Conservation (phyloP, 2,329 filamentous ascomycete species). For the Aspergillus spinulosporus region DNA sequence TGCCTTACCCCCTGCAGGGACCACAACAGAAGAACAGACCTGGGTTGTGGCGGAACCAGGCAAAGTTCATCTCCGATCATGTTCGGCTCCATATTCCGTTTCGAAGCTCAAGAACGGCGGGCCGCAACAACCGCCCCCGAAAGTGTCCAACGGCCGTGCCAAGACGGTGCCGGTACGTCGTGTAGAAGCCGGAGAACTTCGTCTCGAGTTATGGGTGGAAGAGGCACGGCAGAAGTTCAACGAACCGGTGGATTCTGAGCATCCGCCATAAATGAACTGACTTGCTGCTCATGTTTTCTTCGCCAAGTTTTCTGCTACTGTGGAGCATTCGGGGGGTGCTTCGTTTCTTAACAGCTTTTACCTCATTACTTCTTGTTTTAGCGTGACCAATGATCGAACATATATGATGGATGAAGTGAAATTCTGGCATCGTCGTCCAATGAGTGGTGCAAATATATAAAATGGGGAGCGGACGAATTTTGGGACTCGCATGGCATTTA, state of each 20-base stretch:
- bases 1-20: constrained; percentile 48
- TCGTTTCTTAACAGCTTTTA: constrained; percentile 20
- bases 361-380: constrained; percentile 38
- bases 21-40: constrained; percentile 53
- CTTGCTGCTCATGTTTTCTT: constrained; percentile 12
- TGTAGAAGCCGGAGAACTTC: constrained; percentile 65
- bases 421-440: constrained; percentile 37
- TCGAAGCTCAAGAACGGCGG: constrained; percentile 40
- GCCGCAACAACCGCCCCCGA: constrained; percentile 35
- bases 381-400: constrained; percentile 45
- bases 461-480: constrained; percentile 40
- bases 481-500: constrained; percentile 42
- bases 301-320: constrained; percentile 18
- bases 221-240: constrained; percentile 59
- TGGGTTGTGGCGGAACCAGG: constrained; percentile 63
- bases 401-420: constrained; percentile 41
- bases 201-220: constrained; percentile 70
- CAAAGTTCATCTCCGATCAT: constrained; percentile 40
- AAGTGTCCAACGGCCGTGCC: constrained; percentile 49
- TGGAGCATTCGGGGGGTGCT: constrained; percentile 17
- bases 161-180: constrained; percentile 62
- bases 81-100: constrained; percentile 42
- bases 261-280: constrained; percentile 33
- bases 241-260: constrained; percentile 42
- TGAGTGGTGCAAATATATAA: constrained; percentile 41